Evolutionary conservation across 176 grass and related monocot genomes (phyloP).

Genomic region (Luzula sylvatica): DNA sequence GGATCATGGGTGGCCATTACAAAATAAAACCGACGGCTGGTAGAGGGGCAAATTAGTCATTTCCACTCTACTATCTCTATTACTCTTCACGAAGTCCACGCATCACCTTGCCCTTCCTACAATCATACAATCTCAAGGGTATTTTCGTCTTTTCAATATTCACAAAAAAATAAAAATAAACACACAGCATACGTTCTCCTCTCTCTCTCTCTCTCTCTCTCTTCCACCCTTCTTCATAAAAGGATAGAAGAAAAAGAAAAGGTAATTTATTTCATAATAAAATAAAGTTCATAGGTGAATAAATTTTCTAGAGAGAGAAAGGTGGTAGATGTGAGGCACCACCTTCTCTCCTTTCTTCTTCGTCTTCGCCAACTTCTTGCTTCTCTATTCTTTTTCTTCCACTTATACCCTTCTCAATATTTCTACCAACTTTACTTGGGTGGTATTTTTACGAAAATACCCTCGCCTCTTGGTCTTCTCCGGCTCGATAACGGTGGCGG

Average conservation of each 20-base stretch:
- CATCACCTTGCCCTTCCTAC: constrained; percentile 11
- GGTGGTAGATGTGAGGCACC: constrained; percentile 68
- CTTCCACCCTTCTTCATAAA: constrained; percentile 4
- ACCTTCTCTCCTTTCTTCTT: constrained; percentile 60
- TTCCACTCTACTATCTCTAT: background rate
- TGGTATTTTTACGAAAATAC: constrained; percentile 16
- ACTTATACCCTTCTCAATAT: background rate
- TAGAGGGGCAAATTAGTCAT: constrained; percentile 8
- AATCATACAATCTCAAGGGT: constrained; percentile 4
- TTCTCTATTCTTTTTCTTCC: constrained; percentile 1
- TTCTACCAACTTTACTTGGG: constrained; percentile 22
- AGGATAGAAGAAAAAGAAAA: background rate
- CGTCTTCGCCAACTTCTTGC: constrained; percentile 59
- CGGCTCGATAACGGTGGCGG: constrained; percentile 12
- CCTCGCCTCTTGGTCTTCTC: constrained; percentile 2
- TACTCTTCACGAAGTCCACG: constrained; percentile 18
- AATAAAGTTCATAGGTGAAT: constrained; percentile 17
- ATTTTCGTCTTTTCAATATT: background rate
- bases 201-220: constrained; percentile 20
- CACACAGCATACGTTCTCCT: constrained; percentile 25
- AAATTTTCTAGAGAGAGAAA: constrained; percentile 36
- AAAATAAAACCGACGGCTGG: background rate
- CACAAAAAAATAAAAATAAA: constrained; percentile 4
- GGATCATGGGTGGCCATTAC: too few relatives aligned
- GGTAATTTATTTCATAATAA: background rate